A percentile compares a stretch with the other conserved stretches of the same genome.
Conservation (phyloP, 2,329 filamentous ascomycete genomes). For the Calcarisporium arbuscula region DNA sequence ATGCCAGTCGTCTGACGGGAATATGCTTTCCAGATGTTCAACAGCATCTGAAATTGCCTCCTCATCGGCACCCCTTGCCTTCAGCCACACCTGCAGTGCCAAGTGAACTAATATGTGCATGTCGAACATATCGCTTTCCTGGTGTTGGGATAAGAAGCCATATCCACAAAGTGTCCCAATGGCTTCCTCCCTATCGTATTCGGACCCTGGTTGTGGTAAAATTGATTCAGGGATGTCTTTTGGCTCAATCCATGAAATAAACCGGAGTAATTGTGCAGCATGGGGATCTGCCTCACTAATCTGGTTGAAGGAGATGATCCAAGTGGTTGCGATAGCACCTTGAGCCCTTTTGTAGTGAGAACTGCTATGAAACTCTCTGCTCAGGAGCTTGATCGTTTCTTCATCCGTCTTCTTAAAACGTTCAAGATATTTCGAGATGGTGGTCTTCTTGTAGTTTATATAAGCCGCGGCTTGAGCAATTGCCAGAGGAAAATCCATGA, state of each 20-base stretch:
- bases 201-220: constrained; percentile 14
- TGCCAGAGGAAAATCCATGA: constrained; percentile 32
- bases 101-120: constrained; percentile 23
- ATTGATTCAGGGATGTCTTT: constrained; percentile 28
- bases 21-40: constrained; percentile 1
- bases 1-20: neutral
- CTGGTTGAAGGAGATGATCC: constrained; percentile 33
- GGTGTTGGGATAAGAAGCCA: constrained; percentile 15
- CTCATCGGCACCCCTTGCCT: constrained; percentile 3
- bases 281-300: constrained; percentile 19
- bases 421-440: constrained; percentile 21
- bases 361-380: constrained; percentile 24
- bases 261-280: constrained; percentile 27
- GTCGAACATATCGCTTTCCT: constrained; percentile 15
- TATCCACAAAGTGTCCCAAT: constrained; percentile 21
- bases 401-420: constrained; percentile 20
- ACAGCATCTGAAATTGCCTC: constrained; percentile 1
- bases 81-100: constrained; percentile 16
- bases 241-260: constrained; percentile 30
- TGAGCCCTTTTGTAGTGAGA: constrained; percentile 20
- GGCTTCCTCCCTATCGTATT: constrained; percentile 6
- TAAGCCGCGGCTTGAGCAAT: constrained; percentile 33
- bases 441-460: constrained; percentile 21
- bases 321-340: constrained; percentile 26
- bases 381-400: constrained; percentile 21